Evolutionary conservation across 306 rosid genomes (phyloP).

Genomic region (Geum urbanum): DNA sequence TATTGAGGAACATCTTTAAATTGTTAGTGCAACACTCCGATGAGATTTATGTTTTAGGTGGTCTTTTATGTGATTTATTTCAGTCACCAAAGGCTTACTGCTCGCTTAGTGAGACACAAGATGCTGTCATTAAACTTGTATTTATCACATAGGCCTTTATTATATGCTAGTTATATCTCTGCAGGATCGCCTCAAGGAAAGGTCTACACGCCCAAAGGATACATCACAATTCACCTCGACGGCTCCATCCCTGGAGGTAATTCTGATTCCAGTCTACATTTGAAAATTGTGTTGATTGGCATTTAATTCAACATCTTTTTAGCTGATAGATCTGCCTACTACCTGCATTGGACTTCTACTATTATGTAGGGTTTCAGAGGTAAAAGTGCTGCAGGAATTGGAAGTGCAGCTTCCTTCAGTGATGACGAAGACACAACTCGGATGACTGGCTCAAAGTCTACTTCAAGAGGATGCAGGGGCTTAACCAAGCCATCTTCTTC

Average conservation of each 20-base stretch:
- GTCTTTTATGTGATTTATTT: not conserved
- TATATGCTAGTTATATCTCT: not conserved
- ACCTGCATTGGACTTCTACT: conserved; percentile 22
- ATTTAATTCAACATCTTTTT: conserved; percentile 12
- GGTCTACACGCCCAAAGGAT: conserved; percentile 53
- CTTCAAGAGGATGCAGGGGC: conserved; percentile 69
- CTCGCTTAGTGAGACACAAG: not conserved
- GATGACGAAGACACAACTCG: conserved; percentile 76
- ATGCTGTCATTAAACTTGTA: not conserved
- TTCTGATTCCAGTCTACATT: conserved; percentile 18
- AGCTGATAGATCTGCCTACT: not conserved
- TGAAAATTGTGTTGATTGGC: conserved; percentile 4
- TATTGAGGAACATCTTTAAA: not conserved
- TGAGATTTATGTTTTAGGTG: not conserved
- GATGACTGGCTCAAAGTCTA: conserved; percentile 49
- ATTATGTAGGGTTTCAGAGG: conserved; percentile 51
- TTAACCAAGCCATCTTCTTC: conserved; percentile 41
- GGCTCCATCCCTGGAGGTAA: conserved; percentile 56
- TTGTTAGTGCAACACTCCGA: not conserved
- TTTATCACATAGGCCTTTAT: not conserved
- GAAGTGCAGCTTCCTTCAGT: conserved; percentile 72
- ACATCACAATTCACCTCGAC: conserved; percentile 39
- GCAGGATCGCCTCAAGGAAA: conserved; percentile 86
- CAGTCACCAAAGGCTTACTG: not conserved
- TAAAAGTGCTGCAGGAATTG: conserved; percentile 57